Percentiles rank a stretch among this genome's conserved stretches.
Evolutionary conservation across 805 yeast species (phyloP).

Genomic region (Candida yuanshanica): DNA sequence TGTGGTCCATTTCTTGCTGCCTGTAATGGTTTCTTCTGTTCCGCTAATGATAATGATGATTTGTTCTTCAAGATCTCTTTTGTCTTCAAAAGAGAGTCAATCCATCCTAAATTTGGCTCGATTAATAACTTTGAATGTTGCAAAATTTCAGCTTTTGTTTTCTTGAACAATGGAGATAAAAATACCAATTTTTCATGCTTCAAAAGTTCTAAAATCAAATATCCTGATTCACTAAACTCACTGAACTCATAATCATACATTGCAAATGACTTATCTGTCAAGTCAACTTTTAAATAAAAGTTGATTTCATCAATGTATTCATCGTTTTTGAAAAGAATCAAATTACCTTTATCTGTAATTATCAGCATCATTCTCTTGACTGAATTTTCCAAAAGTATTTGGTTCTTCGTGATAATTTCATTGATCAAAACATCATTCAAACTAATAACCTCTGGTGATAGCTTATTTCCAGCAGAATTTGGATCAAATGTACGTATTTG

Average conservation of each 20-base stretch:
- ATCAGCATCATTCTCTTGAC: constrained; percentile 25
- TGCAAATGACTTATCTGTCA: constrained; percentile 51
- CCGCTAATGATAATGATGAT: constrained; percentile 1
- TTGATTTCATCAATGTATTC: constrained; percentile 14
- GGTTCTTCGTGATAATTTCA: constrained; percentile 24
- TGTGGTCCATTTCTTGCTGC: background rate
- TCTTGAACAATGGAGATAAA: constrained; percentile 33
- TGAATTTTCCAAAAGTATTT: constrained; percentile 13
- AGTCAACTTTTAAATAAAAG: constrained; percentile 31
- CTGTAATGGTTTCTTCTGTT: background rate
- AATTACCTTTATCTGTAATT: constrained; percentile 29
- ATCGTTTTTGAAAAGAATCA: constrained; percentile 25
- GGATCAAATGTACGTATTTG: constrained; percentile 1
- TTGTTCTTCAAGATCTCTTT: constrained; percentile 43
- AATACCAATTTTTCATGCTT: constrained; percentile 54
- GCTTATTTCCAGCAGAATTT: background rate
- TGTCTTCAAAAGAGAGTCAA: constrained; percentile 62
- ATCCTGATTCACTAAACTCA: constrained; percentile 51
- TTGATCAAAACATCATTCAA: constrained; percentile 28
- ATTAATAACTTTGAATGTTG: constrained; percentile 15
- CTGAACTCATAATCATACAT: constrained; percentile 80
- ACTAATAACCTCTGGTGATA: constrained; percentile 2
- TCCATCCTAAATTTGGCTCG: constrained; percentile 55
- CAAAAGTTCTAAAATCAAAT: constrained; percentile 56
- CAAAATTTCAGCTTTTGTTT: constrained; percentile 14